Evolutionary conservation across 805 yeast species (phyloP).

Genomic region (Cyberlindnera euphorbiae): DNA sequence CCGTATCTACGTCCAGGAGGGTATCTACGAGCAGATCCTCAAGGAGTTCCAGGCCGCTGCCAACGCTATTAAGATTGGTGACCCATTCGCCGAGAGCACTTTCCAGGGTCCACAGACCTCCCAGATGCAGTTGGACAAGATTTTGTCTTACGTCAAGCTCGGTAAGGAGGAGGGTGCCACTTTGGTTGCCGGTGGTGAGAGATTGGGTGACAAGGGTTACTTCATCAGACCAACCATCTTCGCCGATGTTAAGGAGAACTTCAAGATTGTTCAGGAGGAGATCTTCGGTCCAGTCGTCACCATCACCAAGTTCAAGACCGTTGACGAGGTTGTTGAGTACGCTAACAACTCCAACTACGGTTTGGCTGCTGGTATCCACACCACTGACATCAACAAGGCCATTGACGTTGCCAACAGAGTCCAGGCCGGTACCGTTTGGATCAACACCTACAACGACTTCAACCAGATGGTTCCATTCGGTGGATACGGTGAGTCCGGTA

Average conservation of each 20-base stretch:
- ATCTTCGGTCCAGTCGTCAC: slow-evolving; percentile 92
- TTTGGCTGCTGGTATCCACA: slow-evolving; percentile 87
- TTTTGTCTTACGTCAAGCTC: slow-evolving; percentile 66
- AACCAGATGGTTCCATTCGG: slow-evolving; percentile 89
- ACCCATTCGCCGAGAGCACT: slow-evolving; percentile 72
- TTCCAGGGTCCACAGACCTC: slow-evolving; percentile 95
- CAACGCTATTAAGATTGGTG: slow-evolving; percentile 63
- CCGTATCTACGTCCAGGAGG: slow-evolving; percentile 82
- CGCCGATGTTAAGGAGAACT: slow-evolving; percentile 61
- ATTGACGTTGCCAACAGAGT: slow-evolving; percentile 68
- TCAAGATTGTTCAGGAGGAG: slow-evolving; percentile 71
- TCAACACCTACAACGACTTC: slow-evolving; percentile 86
- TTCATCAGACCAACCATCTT: slow-evolving; percentile 71
- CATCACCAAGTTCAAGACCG: slow-evolving; percentile 72
- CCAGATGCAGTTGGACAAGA: slow-evolving; percentile 69
- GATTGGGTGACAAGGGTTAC: slow-evolving; percentile 57
- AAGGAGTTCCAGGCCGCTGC: slow-evolving; percentile 52
- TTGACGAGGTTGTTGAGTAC: slow-evolving; percentile 70
- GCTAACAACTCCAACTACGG: slow-evolving; percentile 87
- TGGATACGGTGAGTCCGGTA: slow-evolving; percentile 86
- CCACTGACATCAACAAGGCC: slow-evolving; percentile 69
- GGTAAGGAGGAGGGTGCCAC: slow-evolving; percentile 86
- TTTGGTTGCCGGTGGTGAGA: slow-evolving; percentile 65
- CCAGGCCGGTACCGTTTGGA: slow-evolving; percentile 88
- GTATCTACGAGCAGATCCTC: slow-evolving; percentile 72